These are phyloP conservation scores for Ophiostoma tasmaniense DNA, from an alignment of 2,329 filamentous ascomycete genomes.

Conservation along the genomic window DNA sequence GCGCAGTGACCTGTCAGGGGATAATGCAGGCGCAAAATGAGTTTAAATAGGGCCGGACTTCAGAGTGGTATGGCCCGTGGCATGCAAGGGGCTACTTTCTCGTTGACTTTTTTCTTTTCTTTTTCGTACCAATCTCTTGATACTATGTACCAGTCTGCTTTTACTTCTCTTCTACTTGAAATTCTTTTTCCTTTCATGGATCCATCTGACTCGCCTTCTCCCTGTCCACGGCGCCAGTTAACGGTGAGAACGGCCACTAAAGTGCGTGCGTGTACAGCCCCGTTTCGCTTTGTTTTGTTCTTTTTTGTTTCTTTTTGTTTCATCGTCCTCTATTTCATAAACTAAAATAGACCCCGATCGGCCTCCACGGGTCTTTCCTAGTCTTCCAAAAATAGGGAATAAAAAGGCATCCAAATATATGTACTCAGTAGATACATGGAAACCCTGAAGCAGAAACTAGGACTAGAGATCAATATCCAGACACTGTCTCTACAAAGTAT, in stretches of 20 bases:
- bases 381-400: neutral
- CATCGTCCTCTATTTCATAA: neutral
- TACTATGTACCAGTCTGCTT: neutral
- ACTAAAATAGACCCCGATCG: neutral
- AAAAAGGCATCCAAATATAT: neutral
- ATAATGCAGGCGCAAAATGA: neutral
- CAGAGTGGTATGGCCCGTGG: too few species aligned
- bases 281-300: neutral
- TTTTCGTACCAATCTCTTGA: neutral
- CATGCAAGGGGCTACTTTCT: neutral
- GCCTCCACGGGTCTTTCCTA: neutral
- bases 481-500: too few species aligned
- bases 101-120: neutral
- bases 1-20: neutral
- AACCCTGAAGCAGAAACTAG: too few species aligned
- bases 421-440: too few species aligned
- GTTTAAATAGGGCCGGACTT: neutral
- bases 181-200: neutral
- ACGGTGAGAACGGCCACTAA: neutral
- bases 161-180: neutral
- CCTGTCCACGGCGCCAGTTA: neutral
- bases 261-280: conserved; percentile 1
- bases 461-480: too few species aligned
- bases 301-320: neutral
- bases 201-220: neutral